These are phyloP conservation scores for Atalantia buxifolia DNA, from an alignment of 345 rosid genomes.

Conservation along the genomic window DNA sequence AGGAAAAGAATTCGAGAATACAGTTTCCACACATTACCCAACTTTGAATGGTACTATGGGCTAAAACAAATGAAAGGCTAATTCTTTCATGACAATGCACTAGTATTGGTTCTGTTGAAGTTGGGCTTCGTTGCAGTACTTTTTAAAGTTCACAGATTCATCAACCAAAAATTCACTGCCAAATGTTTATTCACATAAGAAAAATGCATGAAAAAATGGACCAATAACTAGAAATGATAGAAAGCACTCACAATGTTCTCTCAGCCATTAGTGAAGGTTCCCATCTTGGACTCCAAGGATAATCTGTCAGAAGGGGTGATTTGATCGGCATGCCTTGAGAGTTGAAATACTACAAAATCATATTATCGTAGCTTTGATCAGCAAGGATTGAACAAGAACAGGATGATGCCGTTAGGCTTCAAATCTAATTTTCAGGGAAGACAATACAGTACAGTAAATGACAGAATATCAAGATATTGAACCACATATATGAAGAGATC, in stretches of 20 bases:
- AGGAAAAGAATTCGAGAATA: background rate
- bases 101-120: slow-evolving; percentile 35
- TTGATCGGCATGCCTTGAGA: slow-evolving; percentile 51
- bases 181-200: background rate
- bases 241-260: slow-evolving; percentile 58
- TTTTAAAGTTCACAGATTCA: slow-evolving; percentile 75
- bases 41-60: background rate
- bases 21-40: background rate
- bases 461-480: background rate
- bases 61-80: background rate
- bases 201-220: background rate
- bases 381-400: background rate
- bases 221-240: background rate
- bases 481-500: background rate
- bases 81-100: background rate
- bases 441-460: background rate
- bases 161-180: slow-evolving; percentile 71
- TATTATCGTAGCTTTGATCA: background rate
- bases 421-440: background rate
- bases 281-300: slow-evolving; percentile 99
- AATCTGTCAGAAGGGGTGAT: slow-evolving; percentile 59
- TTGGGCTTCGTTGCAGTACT: slow-evolving; percentile 68
- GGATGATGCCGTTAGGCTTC: background rate
- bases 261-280: slow-evolving; percentile 77
- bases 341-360: slow-evolving; percentile 57